Evolutionary conservation across 805 yeast species (phyloP), one percentile per base, ranked within the genome.

Genomic region (Hanseniaspora vineae): DNA sequence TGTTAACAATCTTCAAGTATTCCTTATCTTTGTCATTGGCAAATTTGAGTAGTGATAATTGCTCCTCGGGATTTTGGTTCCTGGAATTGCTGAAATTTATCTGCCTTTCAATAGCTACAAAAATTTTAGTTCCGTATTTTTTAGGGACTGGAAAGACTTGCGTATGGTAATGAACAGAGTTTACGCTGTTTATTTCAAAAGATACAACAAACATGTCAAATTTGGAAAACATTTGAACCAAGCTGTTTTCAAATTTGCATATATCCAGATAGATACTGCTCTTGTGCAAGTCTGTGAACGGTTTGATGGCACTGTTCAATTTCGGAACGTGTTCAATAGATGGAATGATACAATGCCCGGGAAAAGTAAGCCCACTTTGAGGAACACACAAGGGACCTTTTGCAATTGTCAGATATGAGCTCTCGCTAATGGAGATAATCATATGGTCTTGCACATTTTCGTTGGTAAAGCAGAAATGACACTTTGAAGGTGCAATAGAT

Each of bases 381-480:
- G 81, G 76, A 29, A 71, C 63, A 1, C 84, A 76, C 17, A 88
- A 63, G 0, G 97, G 96, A 0, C 97, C 97, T 58, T 84, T 87
- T 0, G 95, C 94, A 14, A 80, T 70, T 0, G 96, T 81, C 49
- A 88, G 45, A 59, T 87, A 88, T 0, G 78, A 65, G 43, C 69
- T 67, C 12, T 73, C 72, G 0, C 85, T 90, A 46, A 89, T 81
- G 0, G 92, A 76, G 0, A 87, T 71, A 12, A 88, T 76, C 82
- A 89, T 78, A 60, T 87, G 94, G 2, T 84, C 70, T 53, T 82
- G 89, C 6, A 84, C 71, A 13, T 79, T 73, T 0, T 95, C 84
- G 56, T 85, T 86, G 1, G 90, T 77, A 17, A 88, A 71, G 59
- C 96, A 88, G 58, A 88, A 85, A 64, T 84, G 88, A 58, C 97